These are phyloP conservation scores for Penicillium antarcticum DNA, from an alignment of 495 filamentous ascomycete species.

Conservation along the genomic window DNA sequence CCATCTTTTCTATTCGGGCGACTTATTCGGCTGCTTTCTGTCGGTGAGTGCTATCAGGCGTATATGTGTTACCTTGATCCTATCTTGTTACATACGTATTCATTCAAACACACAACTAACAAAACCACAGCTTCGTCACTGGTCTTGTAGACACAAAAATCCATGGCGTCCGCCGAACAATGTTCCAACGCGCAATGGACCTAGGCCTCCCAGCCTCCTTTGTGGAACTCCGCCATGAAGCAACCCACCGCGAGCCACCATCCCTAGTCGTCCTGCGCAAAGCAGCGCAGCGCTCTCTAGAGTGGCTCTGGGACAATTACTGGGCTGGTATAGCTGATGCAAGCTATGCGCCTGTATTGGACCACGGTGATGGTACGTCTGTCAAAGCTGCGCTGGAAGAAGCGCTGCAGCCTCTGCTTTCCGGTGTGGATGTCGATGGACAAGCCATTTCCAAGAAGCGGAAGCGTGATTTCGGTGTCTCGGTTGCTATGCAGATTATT, in stretches of 20 bases:
- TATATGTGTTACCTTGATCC: no score
- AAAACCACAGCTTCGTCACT: constrained; percentile 72
- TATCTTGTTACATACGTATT: no score
- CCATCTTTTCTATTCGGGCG: constrained; percentile 52
- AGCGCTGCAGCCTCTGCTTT: constrained; percentile 15
- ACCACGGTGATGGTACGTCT: constrained; percentile 9
- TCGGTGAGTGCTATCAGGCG: constrained; percentile 41
- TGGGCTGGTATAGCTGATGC: constrained; percentile 51
- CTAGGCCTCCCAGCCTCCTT: constrained; percentile 78
- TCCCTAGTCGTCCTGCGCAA: constrained; percentile 64
- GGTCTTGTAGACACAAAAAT: constrained; percentile 77
- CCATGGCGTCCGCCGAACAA: constrained; percentile 63
- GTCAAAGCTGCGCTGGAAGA: constrained; percentile 16
- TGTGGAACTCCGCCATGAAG: constrained; percentile 86
- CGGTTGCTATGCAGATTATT: constrained; percentile 25
- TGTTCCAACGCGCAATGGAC: constrained; percentile 76
- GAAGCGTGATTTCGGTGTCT: constrained; percentile 24
- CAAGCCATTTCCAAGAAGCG: constrained; percentile 31
- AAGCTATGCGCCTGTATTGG: background rate
- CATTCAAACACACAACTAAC: constrained; percentile 6
- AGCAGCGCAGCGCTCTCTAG: constrained; percentile 63
- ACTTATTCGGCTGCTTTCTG: constrained; percentile 60
- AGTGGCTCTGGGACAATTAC: constrained; percentile 87
- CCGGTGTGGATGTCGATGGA: constrained; percentile 1
- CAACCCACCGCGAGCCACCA: constrained; percentile 84